A percentile compares a stretch with the other conserved stretches of the same genome.
Evolutionary conservation across 805 yeast genomes (phyloP).

Genomic region (Hanseniaspora jakobsenii): DNA sequence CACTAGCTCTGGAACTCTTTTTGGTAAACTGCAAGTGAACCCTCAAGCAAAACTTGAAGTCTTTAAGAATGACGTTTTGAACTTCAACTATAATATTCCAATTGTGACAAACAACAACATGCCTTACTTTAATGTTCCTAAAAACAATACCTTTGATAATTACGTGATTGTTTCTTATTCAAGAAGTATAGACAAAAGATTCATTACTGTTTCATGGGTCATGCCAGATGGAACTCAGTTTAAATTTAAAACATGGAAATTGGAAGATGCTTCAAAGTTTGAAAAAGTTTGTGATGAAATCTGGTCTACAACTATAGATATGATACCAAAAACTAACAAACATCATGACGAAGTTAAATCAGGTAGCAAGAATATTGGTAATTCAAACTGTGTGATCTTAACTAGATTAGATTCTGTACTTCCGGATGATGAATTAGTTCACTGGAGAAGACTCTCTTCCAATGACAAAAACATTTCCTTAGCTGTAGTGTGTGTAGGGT

Average conservation of each 20-base stretch:
- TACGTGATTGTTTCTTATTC: slow-evolving; percentile 80
- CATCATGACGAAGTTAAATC: too few species aligned
- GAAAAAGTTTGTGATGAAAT: slow-evolving; percentile 54
- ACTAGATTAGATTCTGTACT: slow-evolving; percentile 62
- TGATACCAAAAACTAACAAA: slow-evolving; percentile 30
- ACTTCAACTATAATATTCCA: slow-evolving; percentile 7
- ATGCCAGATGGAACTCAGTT: slow-evolving; percentile 66
- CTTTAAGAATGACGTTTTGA: slow-evolving; percentile 6
- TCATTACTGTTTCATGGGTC: slow-evolving; percentile 84
- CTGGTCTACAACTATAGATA: slow-evolving; percentile 44
- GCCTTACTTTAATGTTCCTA: slow-evolving; percentile 16
- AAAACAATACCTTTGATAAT: slow-evolving; percentile 38
- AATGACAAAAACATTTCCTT: slow-evolving; percentile 44
- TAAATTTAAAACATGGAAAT: slow-evolving; percentile 54
- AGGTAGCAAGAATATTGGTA: slow-evolving; percentile 35
- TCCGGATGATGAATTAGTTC: slow-evolving; percentile 70
- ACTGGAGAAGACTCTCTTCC: slow-evolving; percentile 63
- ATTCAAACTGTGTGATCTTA: slow-evolving; percentile 42
- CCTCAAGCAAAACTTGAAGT: not conserved
- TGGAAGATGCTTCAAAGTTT: slow-evolving; percentile 30
- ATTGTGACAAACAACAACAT: slow-evolving; percentile 5
- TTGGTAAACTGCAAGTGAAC: slow-evolving; percentile 1
- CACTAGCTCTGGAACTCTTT: not conserved
- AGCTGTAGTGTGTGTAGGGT: slow-evolving; percentile 58
- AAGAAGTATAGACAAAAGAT: slow-evolving; percentile 63